A percentile compares a stretch with the other conserved stretches of the same genome.
Evolutionary conservation across 352 stramenopile species (phyloP).

Genomic region (Aphanomyces invadans): DNA sequence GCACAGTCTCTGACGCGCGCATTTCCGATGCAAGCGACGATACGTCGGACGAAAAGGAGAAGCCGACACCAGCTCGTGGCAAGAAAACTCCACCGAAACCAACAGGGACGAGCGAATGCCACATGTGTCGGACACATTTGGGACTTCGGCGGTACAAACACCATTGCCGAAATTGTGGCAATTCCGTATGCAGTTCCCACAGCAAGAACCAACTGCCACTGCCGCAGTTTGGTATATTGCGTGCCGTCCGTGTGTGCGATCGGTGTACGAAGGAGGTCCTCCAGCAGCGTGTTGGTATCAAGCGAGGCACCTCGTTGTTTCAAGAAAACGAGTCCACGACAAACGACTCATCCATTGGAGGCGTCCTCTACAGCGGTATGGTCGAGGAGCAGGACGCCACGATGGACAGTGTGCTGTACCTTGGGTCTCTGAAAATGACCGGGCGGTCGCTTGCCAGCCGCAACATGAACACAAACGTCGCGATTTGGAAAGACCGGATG

Average conservation of each 20-base stretch:
- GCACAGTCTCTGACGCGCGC: neutral
- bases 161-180: conserved; percentile 54
- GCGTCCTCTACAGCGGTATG: conserved; percentile 64
- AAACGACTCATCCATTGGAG: conserved; percentile 34
- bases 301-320: conserved; percentile 18
- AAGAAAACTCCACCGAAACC: conserved; percentile 17
- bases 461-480: conserved; percentile 62
- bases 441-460: conserved; percentile 59
- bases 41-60: conserved; percentile 14
- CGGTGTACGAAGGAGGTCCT: conserved; percentile 60
- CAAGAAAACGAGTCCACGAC: conserved; percentile 11
- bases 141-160: conserved; percentile 32
- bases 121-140: conserved; percentile 20
- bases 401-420: conserved; percentile 66
- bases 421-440: conserved; percentile 71
- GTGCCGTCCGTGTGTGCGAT: conserved; percentile 64
- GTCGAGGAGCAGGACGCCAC: conserved; percentile 72
- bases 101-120: conserved; percentile 20
- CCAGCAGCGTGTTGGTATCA: conserved; percentile 56
- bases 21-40: conserved; percentile 3
- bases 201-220: conserved; percentile 72
- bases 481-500: conserved; percentile 69
- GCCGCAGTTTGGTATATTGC: conserved; percentile 64
- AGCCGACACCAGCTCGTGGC: neutral
- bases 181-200: conserved; percentile 61